Evolutionary conservation across 2,329 filamentous ascomycete genomes (phyloP), one percentile per base, ranked within the genome.

Genomic region (Mycocentrospora acerina): DNA sequence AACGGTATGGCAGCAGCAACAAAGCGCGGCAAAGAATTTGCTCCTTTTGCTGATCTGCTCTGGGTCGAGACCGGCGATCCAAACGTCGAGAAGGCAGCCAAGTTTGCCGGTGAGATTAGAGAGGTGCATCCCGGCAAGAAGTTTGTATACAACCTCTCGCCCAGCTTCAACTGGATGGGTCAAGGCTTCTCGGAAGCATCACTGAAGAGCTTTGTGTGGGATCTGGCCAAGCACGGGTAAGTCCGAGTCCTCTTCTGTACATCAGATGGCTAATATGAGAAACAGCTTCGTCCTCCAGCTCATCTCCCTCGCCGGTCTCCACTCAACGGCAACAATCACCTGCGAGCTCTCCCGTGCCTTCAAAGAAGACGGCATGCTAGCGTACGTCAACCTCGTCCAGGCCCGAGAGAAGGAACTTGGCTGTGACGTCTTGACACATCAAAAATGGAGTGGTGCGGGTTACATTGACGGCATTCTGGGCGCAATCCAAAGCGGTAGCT

Each of bases 141-240:
- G 24, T 79, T 98, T 16, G 91, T 97, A 0, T 98, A 98, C 74
- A 98, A 98, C 72, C 79, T 98, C 2, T 90, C 85, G 4, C 93
- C 93, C 1, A 95, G 88, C 7, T 98, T 98, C 79, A 97, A 98
- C 76, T 98, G 93, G 93, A 93, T 94, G 82, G 83, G 83, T 9
- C 90, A 97, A 64, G 93, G 91, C 19, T 98, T 97, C 71, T 85
- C 80, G 3, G 82, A 90, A 48, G 83, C 82, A 45, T 85, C 85
- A 5, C 78, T 98, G 38, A 89, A 86, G 71, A 89, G 81, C 5
- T 98, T 98, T 68, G 87, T 98, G 57, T 97, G 91, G 91, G 91
- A 97, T 66, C 82, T 98, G 51, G 93, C 90, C 7, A 82, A 84
- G 64, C 86, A 96, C 57, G 91, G 91, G 44, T 91, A 47, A 28